Evolutionary conservation across 1,284 basidiomycete genomes (phyloP).

Genomic region (Gymnopus androsaceus): DNA sequence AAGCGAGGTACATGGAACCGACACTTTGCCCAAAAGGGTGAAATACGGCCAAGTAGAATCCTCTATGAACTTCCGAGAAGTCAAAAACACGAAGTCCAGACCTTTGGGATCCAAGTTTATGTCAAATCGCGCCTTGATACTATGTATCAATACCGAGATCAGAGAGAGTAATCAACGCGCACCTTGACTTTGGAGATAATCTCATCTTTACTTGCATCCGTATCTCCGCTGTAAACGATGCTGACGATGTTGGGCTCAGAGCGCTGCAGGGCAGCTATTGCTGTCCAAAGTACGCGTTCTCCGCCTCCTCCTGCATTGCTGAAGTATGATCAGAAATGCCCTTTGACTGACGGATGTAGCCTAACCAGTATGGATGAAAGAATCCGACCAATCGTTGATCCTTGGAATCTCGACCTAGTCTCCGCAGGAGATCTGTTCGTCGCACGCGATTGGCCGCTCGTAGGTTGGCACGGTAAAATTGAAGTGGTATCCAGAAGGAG

Average conservation of each 20-base stretch:
- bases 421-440: not conserved
- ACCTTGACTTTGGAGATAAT: slow-evolving; percentile 87
- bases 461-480: not conserved
- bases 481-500: not conserved
- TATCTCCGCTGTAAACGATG: slow-evolving; percentile 91
- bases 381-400: slow-evolving; percentile 67
- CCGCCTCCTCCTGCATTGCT: slow-evolving; percentile 98
- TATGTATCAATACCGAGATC: not conserved
- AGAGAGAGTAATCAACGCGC: slow-evolving; percentile 21
- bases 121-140: slow-evolving; percentile 78
- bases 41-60: slow-evolving; percentile 85
- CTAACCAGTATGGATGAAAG: slow-evolving; percentile 95
- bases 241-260: slow-evolving; percentile 72
- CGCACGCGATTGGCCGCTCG: not conserved
- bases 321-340: slow-evolving; percentile 37
- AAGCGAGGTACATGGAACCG: slow-evolving; percentile 83
- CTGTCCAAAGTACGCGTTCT: slow-evolving; percentile 95
- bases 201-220: slow-evolving; percentile 74
- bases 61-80: slow-evolving; percentile 74
- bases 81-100: slow-evolving; percentile 80
- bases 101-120: slow-evolving; percentile 68
- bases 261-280: slow-evolving; percentile 78
- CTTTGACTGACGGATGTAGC: slow-evolving; percentile 21
- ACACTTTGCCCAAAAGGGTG: slow-evolving; percentile 89
- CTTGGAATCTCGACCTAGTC: slow-evolving; percentile 2